phyloP scores from a whole-genome alignment of 2,329 filamentous ascomycete species.

The Paecilomyces variotii region DNA sequence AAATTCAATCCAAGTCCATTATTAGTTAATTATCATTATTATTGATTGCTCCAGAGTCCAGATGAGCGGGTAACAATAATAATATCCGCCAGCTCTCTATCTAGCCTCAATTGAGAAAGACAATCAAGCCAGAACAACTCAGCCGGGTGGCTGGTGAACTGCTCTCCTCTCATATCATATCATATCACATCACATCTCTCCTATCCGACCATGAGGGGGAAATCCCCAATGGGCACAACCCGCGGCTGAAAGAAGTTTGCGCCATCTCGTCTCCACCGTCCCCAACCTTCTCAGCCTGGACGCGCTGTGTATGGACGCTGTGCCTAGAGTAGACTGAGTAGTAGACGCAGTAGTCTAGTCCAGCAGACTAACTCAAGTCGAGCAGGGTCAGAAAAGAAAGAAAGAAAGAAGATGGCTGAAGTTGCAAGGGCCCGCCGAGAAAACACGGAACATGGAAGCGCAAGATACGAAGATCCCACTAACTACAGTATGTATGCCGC shows the following conservation, averaged over 20 bases:
- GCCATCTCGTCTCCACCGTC: neutral
- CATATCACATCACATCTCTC: no score
- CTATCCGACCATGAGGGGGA: neutral
- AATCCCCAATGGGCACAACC: neutral
- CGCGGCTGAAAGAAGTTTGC: neutral
- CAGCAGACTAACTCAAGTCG: no score
- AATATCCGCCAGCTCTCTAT: no score
- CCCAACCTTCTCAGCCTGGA: neutral
- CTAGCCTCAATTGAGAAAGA: no score
- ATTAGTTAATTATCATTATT: no score
- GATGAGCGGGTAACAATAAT: no score
- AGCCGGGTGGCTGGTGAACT: no score
- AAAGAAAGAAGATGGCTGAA: neutral
- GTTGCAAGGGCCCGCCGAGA: neutral
- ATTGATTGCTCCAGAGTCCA: no score
- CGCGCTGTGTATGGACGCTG: neutral
- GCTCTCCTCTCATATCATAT: no score
- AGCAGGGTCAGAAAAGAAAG: neutral
- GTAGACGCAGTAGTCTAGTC: neutral
- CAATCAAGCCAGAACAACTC: no score
- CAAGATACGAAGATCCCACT: neutral
- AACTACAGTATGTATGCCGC: no score
- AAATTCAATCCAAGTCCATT: no score
- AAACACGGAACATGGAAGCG: neutral
- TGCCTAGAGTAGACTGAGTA: neutral